Conservation (phyloP, 495 filamentous ascomycete species). For the Aspergillus ostianus region DNA sequence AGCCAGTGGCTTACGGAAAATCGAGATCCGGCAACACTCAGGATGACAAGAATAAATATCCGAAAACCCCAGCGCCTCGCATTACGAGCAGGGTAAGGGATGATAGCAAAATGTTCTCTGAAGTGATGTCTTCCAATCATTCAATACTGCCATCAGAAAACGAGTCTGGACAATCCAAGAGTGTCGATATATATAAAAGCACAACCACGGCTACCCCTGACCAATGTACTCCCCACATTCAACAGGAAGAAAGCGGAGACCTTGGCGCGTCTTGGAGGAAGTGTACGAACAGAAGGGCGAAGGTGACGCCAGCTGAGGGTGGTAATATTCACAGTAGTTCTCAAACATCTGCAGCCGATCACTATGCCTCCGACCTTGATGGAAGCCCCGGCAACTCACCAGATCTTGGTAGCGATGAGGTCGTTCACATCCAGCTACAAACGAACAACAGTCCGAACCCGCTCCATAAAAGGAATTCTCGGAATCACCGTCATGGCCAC, state of each 20-base stretch:
- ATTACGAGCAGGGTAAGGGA: not conserved
- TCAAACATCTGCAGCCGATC: not conserved
- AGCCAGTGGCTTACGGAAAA: conserved; percentile 19
- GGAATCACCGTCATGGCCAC: not conserved
- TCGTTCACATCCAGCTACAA: not conserved
- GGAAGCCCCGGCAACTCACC: not conserved
- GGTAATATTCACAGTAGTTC: not conserved
- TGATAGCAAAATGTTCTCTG: not conserved
- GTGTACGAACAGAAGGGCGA: not conserved
- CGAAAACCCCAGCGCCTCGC: not conserved
- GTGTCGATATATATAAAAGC: not conserved
- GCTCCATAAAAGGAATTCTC: not conserved
- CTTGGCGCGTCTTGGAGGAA: not conserved
- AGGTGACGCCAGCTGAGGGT: not conserved
- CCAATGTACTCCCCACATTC: not conserved
- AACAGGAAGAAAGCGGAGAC: not conserved
- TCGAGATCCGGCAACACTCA: not conserved
- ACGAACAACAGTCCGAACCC: not conserved
- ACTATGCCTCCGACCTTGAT: not conserved
- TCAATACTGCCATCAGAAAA: not conserved
- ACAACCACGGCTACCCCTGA: not conserved
- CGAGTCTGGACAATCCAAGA: not conserved
- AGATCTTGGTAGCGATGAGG: no score
- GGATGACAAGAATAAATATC: not conserved
- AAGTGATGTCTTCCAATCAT: not conserved